phyloP scores from a whole-genome alignment of 179 eudicot genomes.

The Heliamphora ciliata region DNA sequence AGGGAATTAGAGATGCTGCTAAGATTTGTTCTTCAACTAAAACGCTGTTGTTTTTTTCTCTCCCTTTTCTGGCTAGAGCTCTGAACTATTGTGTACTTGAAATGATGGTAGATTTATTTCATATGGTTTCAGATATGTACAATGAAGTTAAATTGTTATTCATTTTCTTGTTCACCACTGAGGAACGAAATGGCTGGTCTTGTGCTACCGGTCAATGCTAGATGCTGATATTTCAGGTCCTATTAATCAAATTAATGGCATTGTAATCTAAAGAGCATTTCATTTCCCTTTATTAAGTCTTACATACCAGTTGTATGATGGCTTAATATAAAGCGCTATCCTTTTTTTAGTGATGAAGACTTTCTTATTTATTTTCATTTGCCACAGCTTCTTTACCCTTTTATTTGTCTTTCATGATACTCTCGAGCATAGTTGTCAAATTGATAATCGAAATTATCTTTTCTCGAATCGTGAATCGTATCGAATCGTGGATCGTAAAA shows the following conservation, averaged over 20 bases:
- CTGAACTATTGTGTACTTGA: background rate
- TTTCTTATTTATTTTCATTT: no score
- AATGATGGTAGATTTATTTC: background rate
- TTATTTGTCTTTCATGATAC: no score
- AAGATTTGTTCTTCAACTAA: no score
- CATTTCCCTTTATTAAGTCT: background rate
- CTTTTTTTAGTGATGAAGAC: no score
- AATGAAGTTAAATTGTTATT: background rate
- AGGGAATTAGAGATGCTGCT: background rate
- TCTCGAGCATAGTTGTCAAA: no score
- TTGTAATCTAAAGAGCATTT: background rate
- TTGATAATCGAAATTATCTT: no score
- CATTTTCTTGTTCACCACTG: background rate
- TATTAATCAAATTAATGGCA: background rate
- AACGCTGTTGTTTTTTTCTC: background rate
- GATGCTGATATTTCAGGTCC: background rate
- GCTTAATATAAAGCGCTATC: no score
- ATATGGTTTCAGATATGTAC: no score
- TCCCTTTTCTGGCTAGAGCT: background rate
- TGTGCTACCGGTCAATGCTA: background rate
- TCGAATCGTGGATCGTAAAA: no score
- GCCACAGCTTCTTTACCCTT: no score
- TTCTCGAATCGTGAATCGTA: no score
- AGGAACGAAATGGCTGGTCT: background rate
- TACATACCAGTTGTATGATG: no score